phyloP scores from a whole-genome alignment of 2,329 filamentous ascomycete genomes.

The Falciphora oryzae region DNA sequence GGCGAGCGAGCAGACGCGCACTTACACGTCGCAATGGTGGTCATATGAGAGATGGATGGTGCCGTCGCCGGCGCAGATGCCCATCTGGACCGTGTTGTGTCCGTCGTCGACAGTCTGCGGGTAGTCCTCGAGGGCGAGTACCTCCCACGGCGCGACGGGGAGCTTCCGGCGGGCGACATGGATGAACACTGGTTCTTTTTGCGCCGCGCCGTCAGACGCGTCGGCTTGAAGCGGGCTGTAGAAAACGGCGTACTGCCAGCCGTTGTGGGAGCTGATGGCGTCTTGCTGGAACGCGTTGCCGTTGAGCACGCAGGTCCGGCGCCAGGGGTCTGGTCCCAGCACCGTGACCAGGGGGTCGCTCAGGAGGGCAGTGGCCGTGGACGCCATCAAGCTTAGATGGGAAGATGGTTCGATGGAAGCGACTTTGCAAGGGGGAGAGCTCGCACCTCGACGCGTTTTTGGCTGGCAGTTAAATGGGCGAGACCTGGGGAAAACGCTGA shows the following conservation, averaged over 20 bases:
- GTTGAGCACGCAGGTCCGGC: constrained; percentile 34
- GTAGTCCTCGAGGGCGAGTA: constrained; percentile 42
- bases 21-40: constrained; percentile 38
- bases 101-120: constrained; percentile 43
- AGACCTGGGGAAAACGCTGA: background rate
- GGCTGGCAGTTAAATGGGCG: too few species aligned
- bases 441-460: too few species aligned
- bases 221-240: constrained; percentile 24
- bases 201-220: background rate
- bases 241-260: constrained; percentile 44
- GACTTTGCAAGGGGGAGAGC: too few species aligned
- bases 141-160: constrained; percentile 36
- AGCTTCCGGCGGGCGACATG: constrained; percentile 40
- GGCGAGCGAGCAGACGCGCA: background rate
- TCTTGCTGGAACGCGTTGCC: constrained; percentile 45
- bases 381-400: background rate
- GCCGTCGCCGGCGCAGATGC: constrained; percentile 42
- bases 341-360: constrained; percentile 25
- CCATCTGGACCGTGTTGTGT: constrained; percentile 47
- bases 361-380: constrained; percentile 14
- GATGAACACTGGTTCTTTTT: constrained; percentile 32
- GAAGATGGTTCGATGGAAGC: too few species aligned
- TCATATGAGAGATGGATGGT: constrained; percentile 49
- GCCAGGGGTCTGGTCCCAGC: constrained; percentile 29
- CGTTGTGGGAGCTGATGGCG: constrained; percentile 37